These are phyloP conservation scores for Pistacia atlantica DNA, from an alignment of 345 rosid genomes.

Conservation along the genomic window DNA sequence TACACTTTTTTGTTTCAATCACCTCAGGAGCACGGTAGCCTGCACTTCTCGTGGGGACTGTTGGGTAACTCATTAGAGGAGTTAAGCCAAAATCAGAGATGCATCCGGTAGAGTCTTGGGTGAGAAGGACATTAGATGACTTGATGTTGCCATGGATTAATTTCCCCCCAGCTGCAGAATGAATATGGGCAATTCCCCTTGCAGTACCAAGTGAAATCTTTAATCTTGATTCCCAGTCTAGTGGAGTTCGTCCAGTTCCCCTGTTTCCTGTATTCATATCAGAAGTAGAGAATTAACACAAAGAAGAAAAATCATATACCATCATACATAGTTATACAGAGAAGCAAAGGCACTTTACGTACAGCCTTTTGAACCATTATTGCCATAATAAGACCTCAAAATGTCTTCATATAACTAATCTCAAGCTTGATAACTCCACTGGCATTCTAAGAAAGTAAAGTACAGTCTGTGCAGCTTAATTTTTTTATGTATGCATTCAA, in stretches of 20 bases:
- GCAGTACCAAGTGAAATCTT: conserved; percentile 73
- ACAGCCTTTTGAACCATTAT: neutral
- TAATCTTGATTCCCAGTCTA: conserved; percentile 80
- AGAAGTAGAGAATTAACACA: neutral
- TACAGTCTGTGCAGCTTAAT: neutral
- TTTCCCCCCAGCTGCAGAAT: conserved; percentile 62
- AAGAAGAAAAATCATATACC: neutral
- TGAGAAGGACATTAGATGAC: conserved; percentile 74
- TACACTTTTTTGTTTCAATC: conserved; percentile 54
- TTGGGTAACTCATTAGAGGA: conserved; percentile 57
- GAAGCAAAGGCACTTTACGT: neutral
- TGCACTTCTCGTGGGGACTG: conserved; percentile 55
- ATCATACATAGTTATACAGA: neutral
- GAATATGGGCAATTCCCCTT: conserved; percentile 72
- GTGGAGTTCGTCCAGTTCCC: conserved; percentile 45
- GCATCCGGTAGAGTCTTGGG: conserved; percentile 53
- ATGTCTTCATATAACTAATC: neutral
- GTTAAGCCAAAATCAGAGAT: conserved; percentile 77
- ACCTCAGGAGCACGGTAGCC: conserved; percentile 87
- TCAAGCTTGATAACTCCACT: neutral
- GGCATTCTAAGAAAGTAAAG: neutral
- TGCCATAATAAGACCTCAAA: neutral
- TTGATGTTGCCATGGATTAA: conserved; percentile 76
- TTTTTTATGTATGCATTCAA: neutral
- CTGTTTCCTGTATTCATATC: conserved; percentile 41